Base-by-base conservation (phyloP, 345 rosid genomes). In the Viola odorata region DNA sequence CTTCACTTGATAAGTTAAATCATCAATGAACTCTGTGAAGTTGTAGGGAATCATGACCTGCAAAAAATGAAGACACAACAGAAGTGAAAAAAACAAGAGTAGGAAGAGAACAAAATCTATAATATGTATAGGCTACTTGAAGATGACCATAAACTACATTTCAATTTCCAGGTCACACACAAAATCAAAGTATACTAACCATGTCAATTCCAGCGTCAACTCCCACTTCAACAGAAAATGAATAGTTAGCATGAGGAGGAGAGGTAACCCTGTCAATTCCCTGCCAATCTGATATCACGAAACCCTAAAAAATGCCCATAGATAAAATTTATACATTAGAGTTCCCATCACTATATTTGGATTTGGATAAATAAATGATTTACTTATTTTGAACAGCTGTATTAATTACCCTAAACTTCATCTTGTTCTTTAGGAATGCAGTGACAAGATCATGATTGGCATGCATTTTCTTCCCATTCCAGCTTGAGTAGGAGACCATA, bases 391-490 rank as follows among this genome's bases (percentile, higher is more conserved):
- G 32, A 8, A 23, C 53, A 14, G 7, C 44, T 3, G 13, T 47
- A 0, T 16, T 10, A 23, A 23, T 23, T 53, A 68, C 80, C 74
- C 68, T 55, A 69, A 72, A 77, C 48, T 70, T 59, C 55, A 76
- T 53, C 54, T 63, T 70, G 6, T 63, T 42, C 68, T 76, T 80
- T n/a, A 76, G 74, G 48, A 62, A 63, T 9, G 60, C 64, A 2
- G 83, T 72, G 53, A 75, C 71, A 53, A 79, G 60, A 17, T 56
- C 54, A 10, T 15, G 61, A 36, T 75, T 70, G 23, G 72, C 73
- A 51, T 79, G 83, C 80, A 79, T 79, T 73, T 73, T 79, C 58
- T 66, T 66, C 49, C 80, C 80, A 58, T 75, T 79, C 53, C 66
- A 53, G 51, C 83, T 79, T 3, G 83, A 75, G 54, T 73, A 79